Base-by-base conservation (phyloP, 345 rosid species). In the Bruguiera gymnorhiza region DNA sequence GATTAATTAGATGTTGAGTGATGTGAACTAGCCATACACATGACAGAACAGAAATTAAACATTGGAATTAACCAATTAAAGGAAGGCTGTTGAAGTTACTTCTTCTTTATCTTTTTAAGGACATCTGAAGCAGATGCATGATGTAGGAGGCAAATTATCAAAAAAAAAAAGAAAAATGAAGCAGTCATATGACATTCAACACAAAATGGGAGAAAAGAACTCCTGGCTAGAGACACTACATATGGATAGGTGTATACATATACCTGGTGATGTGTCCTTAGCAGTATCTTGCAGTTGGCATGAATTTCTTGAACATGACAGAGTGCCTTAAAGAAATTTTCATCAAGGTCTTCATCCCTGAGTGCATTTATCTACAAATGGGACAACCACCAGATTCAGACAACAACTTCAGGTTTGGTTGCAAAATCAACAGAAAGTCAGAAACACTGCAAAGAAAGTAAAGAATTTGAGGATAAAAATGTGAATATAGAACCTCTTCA, bases 261-360 rank as follows among this genome's bases (percentile, higher is more conserved):
- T 71, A 91, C 99, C 90, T 95, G 98, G 78, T 95, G 99, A 84
- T 92, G 98, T 16, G 98, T 95, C 78, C 98, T 86, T 54, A 95
- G 86, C 26, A 95, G 91, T 58, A 95, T 63, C 83, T 95, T 90
- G 88, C 98, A 92, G 78, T 95, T 92, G 70, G 94, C 82, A 79
- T 95, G 99, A 74, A 95, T 95, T 72, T 92, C 96, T 75, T 95
- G 98, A 82, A 92, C 97, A 60, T 90, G 96, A 65, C 91, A 83
- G 68, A 95, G 94, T 9, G 99, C 98, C 90, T 85, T 85, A 78
- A 95, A 95, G 83, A 95, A 95, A 70, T 83, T 72, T 70, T 90
- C 98, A 27, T 84, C 82, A 71, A 95, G 76, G 20, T 89, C 98
- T 68, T 95, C 96, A 62, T 87, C 98, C 75, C 96, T 92, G 78